Evolutionary conservation across 1,284 basidiomycete species (phyloP).

Genomic region (Marasmius sp.): DNA sequence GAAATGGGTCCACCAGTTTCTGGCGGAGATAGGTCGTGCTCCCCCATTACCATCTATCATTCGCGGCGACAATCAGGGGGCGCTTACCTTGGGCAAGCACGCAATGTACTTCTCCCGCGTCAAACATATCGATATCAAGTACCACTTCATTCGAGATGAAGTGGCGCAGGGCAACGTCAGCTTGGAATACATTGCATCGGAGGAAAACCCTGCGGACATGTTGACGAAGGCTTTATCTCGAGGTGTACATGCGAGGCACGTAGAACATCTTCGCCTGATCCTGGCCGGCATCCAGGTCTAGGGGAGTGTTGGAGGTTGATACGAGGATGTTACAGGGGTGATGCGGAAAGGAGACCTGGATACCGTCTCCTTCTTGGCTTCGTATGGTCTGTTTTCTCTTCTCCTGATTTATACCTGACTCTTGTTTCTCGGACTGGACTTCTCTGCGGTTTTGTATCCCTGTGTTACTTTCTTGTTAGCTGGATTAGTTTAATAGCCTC

Average conservation of each 20-base stretch:
- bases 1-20: constrained; percentile 30
- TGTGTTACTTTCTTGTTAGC: too few relatives aligned
- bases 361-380: too few relatives aligned
- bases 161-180: neutral
- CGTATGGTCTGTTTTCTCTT: too few relatives aligned
- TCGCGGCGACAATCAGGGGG: constrained; percentile 34
- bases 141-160: neutral
- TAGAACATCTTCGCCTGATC: neutral
- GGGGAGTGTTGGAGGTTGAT: too few relatives aligned
- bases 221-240: neutral
- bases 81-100: constrained; percentile 21
- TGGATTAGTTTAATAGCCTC: too few relatives aligned
- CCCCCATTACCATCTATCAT: constrained; percentile 22
- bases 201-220: constrained; percentile 6
- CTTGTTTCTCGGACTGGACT: too few relatives aligned
- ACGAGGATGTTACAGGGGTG: too few relatives aligned
- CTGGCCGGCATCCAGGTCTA: neutral
- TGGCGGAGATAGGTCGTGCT: constrained; percentile 25
- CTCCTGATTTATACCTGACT: too few relatives aligned
- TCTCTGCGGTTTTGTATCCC: too few relatives aligned
- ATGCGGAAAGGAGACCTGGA: too few relatives aligned
- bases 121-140: constrained; percentile 6
- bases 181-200: neutral
- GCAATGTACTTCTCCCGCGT: neutral
- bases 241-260: neutral